Conservation (phyloP, 108 stramenopile species). For the Fragilaria radians region DNA sequence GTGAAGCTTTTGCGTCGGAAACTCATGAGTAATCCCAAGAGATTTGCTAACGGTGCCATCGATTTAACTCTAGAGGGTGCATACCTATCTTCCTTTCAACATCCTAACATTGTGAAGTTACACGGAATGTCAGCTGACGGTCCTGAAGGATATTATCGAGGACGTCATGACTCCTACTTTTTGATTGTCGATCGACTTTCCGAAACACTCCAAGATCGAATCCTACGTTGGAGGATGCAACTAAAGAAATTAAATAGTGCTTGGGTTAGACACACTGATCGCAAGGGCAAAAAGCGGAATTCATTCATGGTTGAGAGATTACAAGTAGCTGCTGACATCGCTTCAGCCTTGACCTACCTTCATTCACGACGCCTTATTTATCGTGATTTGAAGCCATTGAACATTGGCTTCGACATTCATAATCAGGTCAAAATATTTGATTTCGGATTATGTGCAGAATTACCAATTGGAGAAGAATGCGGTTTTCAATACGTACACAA, state of each 20-base stretch:
- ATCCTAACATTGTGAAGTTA: conserved; percentile 5
- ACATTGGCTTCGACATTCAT: conserved; percentile 61
- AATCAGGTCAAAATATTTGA: conserved; percentile 65
- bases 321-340: conserved; percentile 36
- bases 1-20: conserved; percentile 62
- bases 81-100: background rate
- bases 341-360: conserved; percentile 62
- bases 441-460: conserved; percentile 61
- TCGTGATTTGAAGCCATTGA: conserved; percentile 73
- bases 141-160: background rate
- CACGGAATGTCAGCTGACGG: background rate
- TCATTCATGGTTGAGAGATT: background rate
- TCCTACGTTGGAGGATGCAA: conserved; percentile 22
- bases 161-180: conserved; percentile 47
- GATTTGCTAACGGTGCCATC: background rate
- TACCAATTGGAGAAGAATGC: conserved; percentile 25
- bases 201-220: conserved; percentile 40
- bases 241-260: background rate
- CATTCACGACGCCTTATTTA: conserved; percentile 61
- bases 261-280: background rate
- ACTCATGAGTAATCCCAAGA: conserved; percentile 31
- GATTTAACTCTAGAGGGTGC: conserved; percentile 2
- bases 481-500: background rate
- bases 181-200: conserved; percentile 57
- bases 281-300: background rate